These are phyloP conservation scores for Pichia paraexigua DNA, from an alignment of 805 yeast species.

Conservation along the genomic window DNA sequence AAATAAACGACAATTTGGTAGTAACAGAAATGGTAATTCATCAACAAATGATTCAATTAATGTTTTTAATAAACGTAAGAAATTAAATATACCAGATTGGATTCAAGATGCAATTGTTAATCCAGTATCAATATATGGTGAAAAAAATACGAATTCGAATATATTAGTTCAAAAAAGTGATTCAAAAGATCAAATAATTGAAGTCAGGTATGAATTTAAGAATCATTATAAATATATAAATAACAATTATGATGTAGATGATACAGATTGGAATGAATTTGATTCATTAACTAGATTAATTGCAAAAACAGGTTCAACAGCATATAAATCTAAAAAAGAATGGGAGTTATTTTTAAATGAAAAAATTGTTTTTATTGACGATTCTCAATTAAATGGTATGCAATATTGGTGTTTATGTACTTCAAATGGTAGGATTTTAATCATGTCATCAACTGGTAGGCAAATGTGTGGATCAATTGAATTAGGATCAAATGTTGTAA, in stretches of 20 bases:
- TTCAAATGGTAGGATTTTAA: constrained; percentile 47
- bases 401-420: constrained; percentile 52
- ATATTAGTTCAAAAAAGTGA: constrained; percentile 20
- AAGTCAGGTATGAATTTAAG: constrained; percentile 15
- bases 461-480: constrained; percentile 41
- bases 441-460: constrained; percentile 39
- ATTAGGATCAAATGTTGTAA: constrained; percentile 40
- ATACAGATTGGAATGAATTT: constrained; percentile 25
- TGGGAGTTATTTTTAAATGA: constrained; percentile 38
- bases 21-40: not conserved
- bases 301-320: constrained; percentile 3
- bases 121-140: constrained; percentile 25
- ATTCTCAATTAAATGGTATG: constrained; percentile 32
- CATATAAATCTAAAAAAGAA: constrained; percentile 9
- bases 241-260: constrained; percentile 25
- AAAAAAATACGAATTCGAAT: constrained; percentile 24
- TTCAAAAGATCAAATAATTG: constrained; percentile 13
- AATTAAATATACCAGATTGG: constrained; percentile 27
- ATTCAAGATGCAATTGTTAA: constrained; percentile 18
- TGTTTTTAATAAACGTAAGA: constrained; percentile 13
- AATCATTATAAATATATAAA: constrained; percentile 10
- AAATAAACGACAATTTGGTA: not conserved
- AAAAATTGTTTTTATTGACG: constrained; percentile 29
- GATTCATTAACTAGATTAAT: constrained; percentile 26
- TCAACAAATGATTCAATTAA: not conserved